Percentiles rank a stretch among this genome's conserved stretches.
Conservation (phyloP, 306 rosid genomes). For the Purshia tridentata region DNA sequence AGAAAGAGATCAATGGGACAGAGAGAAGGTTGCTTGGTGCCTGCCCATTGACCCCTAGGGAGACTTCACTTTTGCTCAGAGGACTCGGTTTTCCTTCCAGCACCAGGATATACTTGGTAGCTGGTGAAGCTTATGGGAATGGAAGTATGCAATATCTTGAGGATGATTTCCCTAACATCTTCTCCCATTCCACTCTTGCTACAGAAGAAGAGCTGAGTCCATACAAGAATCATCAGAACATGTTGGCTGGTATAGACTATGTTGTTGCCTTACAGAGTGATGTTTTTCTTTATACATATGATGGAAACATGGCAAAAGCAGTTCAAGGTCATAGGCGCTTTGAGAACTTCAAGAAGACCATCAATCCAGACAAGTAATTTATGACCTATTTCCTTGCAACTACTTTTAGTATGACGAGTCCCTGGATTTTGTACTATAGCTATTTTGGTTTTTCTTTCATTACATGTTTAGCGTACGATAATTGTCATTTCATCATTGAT, state of each 20-base stretch:
- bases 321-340: slow-evolving; percentile 98
- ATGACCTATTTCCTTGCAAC: slow-evolving; percentile 19
- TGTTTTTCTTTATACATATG: slow-evolving; percentile 81
- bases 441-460: slow-evolving; percentile 12
- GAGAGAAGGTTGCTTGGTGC: slow-evolving; percentile 96
- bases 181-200: slow-evolving; percentile 79
- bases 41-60: slow-evolving; percentile 93
- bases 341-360: slow-evolving; percentile 88
- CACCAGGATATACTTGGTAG: slow-evolving; percentile 84
- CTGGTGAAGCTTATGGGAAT: slow-evolving; percentile 89
- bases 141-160: slow-evolving; percentile 86
- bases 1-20: slow-evolving; percentile 90
- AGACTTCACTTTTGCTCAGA: slow-evolving; percentile 81
- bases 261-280: slow-evolving; percentile 90
- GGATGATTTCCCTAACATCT: slow-evolving; percentile 77
- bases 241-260: slow-evolving; percentile 97
- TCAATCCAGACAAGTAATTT: slow-evolving; percentile 90
- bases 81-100: slow-evolving; percentile 79
- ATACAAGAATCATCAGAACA: slow-evolving; percentile 85
- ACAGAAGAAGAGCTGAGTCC: slow-evolving; percentile 70
- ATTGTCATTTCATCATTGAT: slow-evolving; percentile 24
- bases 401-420: slow-evolving; percentile 14
- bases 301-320: slow-evolving; percentile 99
- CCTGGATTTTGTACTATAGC: slow-evolving; percentile 3
- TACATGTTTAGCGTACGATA: slow-evolving; percentile 4